Evolutionary conservation across 2,329 filamentous ascomycete genomes (phyloP), one percentile per base, ranked within the genome.

Genomic region (Akanthomyces muscarius): DNA sequence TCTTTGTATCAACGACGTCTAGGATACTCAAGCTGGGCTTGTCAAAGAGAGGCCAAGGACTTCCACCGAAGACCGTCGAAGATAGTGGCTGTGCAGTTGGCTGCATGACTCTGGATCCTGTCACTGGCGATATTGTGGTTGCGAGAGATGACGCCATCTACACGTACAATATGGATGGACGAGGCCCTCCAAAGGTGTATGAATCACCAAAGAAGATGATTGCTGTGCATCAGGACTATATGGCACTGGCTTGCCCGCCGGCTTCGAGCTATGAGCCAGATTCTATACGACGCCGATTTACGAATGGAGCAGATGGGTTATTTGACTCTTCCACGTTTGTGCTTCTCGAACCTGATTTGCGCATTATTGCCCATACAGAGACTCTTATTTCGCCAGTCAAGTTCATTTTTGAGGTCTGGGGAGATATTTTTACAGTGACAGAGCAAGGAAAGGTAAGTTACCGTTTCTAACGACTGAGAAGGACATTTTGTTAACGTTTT

Each of bases 71-170:
- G 68, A 91, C 91, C 0, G 82, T 98, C 21, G 95, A 98, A 72
- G 93, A 98, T 71, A 83, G 86, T 21, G 95, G 95, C 2, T 98
- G 94, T 71, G 93, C 86, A 13, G 86, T 96, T n/a, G 93, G 92
- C 1, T 99, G 96, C 75, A 97, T 99, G 91, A 90, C 92, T 0
- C 82, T 94, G 14, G 92, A 97, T 73, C 86, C 84, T 65, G 83
- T 85, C 65, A 90, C 87, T 0, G 91, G 90, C 5, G 91, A 97
- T 67, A 88, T 99, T 23, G 85, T 99, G 3, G 89, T 99, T n/a
- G 95, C 89, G 1, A 83, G 95, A 65, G 92, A 97, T 68, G 96
- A 99, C 82, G 95, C 94, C 8, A 89, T 99, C 61, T 98, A 98
- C 76, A 93, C 91, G 64, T 99, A 98, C 75, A 90, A 89, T 0